These are phyloP conservation scores for Xylaria palmicola DNA, from an alignment of 495 filamentous ascomycete genomes.

Conservation along the genomic window DNA sequence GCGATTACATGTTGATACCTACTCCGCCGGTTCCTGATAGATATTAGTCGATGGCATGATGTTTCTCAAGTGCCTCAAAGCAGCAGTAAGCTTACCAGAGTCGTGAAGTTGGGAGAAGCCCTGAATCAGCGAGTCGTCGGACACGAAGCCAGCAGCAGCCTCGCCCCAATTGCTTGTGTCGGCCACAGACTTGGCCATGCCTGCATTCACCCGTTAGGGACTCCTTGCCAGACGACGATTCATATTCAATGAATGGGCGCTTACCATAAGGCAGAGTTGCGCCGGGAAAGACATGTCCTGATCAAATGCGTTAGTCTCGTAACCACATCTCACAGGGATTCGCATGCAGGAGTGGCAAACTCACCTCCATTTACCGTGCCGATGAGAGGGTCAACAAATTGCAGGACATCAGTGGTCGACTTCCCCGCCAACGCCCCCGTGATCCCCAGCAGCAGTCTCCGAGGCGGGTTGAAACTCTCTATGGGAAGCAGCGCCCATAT, in stretches of 20 bases:
- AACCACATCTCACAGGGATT: not conserved
- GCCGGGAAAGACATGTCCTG: constrained; percentile 69
- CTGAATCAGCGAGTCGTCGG: constrained; percentile 48
- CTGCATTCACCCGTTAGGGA: constrained; percentile 9
- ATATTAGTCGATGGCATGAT: constrained; percentile 16
- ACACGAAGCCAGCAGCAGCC: constrained; percentile 67
- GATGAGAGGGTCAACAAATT: constrained; percentile 56
- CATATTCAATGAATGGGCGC: not conserved
- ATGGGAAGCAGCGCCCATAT: constrained; percentile 31
- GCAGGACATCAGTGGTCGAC: constrained; percentile 34
- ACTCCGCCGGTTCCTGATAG: constrained; percentile 54
- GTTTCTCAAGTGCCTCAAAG: not conserved
- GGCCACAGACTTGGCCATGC: constrained; percentile 70
- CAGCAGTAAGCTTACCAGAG: constrained; percentile 40
- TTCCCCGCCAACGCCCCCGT: constrained; percentile 15
- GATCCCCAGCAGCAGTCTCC: constrained; percentile 15
- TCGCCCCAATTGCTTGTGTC: constrained; percentile 56
- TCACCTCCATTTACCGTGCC: constrained; percentile 61
- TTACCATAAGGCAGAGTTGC: constrained; percentile 66
- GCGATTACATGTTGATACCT: constrained; percentile 20
- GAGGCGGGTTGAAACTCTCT: constrained; percentile 32
- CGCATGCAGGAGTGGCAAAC: not conserved
- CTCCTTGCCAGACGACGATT: not conserved
- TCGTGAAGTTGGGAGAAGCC: constrained; percentile 70
- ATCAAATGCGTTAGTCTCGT: constrained; percentile 3